Evolutionary conservation across 73 alveolate genomes (phyloP), one percentile per base, ranked within the genome.

Genomic region (Paramecium tetraurelia): DNA sequence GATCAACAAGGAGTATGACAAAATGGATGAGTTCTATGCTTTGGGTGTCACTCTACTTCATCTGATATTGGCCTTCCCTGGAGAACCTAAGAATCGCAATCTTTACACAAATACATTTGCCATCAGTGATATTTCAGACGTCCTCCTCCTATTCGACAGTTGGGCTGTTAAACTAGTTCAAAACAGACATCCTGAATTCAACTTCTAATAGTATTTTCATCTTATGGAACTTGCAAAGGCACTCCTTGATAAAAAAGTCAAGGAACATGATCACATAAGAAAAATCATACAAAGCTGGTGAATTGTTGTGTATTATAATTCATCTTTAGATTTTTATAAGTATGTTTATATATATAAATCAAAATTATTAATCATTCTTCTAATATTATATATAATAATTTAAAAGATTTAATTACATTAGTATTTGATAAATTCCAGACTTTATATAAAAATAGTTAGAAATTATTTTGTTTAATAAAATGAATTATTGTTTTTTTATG

Each of bases 21-120:
- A 80, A 80, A 44, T 48, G 75, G 90, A 80, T 80, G 90, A 80
- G 24, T 80, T 80, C 29, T 80, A 80, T 44, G 90, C 90, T 10
- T 24, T 80, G 27, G 90, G 90, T 5, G 75, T 80, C 5, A 80
- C 90, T 24, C 31, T 80, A 20, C 75, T 80, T 21, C 90, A 80
- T 80, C 24, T 80, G 18, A 46, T 80, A 43, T 46, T 80, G 53
- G 90, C 90, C 20, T 80, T 80, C 48, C 90, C 90, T 20, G 90
- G 90, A 44, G 90, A 80, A 24, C 90, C 90, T 3, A 80, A 80
- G 4, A 80, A 80, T 80, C 35, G 90, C 12, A 80, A 80, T 48
- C 90, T 80, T 3, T 80, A 80, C 31, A 41, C 90, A 3, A 44
- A 46, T 22, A 80, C 90, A 14, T 80, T 80, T 80, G 90, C 90